These are phyloP conservation scores for Sphaerosporella brunnea DNA, from an alignment of 495 filamentous ascomycete species.

Conservation along the genomic window DNA sequence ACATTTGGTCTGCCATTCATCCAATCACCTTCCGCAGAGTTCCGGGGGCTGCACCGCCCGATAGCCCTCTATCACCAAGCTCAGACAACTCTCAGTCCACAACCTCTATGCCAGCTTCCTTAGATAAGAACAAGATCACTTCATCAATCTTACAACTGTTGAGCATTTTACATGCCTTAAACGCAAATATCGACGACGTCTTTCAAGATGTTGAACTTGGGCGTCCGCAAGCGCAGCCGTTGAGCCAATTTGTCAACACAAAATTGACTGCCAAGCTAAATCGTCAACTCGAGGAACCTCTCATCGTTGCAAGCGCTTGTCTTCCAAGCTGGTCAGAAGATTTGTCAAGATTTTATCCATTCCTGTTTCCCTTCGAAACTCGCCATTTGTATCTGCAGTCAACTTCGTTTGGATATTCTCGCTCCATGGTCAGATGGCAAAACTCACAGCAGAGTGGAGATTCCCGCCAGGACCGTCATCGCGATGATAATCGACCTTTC, in stretches of 20 bases:
- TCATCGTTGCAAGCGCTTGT: constrained; percentile 95
- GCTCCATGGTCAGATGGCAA: constrained; percentile 96
- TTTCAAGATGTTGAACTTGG: constrained; percentile 59
- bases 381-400: constrained; percentile 94
- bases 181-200: constrained; percentile 91
- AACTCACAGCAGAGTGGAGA: constrained; percentile 71
- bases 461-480: constrained; percentile 56
- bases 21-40: constrained; percentile 82
- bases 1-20: constrained; percentile 77
- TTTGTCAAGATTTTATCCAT: constrained; percentile 85
- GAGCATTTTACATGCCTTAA: constrained; percentile 82
- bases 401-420: constrained; percentile 92
- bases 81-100: constrained; percentile 32
- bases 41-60: constrained; percentile 68
- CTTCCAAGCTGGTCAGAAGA: constrained; percentile 95
- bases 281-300: constrained; percentile 88
- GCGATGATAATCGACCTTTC: constrained; percentile 70
- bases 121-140: constrained; percentile 65
- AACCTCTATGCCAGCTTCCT: constrained; percentile 55
- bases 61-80: constrained; percentile 45
- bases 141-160: constrained; percentile 77
- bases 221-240: constrained; percentile 54
- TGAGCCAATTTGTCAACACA: constrained; percentile 95
- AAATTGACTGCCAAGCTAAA: constrained; percentile 99
- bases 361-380: constrained; percentile 98